Evolutionary conservation across 805 yeast species (phyloP).

Genomic region (Yamadazyma scolyti): DNA sequence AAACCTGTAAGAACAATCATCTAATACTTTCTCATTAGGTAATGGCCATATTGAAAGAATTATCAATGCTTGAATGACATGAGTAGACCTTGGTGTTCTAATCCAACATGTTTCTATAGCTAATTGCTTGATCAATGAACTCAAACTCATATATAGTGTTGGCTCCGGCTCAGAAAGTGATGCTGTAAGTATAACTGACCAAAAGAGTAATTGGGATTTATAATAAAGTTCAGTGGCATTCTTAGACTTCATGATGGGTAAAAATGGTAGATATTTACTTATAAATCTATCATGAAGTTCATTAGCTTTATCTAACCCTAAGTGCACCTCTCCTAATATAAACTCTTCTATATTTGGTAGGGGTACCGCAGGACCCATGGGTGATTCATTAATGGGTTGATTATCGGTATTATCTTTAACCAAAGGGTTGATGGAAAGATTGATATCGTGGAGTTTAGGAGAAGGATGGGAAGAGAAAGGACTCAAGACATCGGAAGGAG

Average conservation of each 20-base stretch:
- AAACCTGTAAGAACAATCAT: conserved; percentile 87
- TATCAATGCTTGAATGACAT: conserved; percentile 84
- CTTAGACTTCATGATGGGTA: conserved; percentile 73
- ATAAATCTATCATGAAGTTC: conserved; percentile 71
- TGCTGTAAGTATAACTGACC: conserved; percentile 89
- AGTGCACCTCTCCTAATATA: conserved; percentile 68
- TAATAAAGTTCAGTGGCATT: conserved; percentile 74
- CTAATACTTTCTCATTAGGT: conserved; percentile 88
- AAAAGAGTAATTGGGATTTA: conserved; percentile 80
- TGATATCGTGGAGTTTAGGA: conserved; percentile 5
- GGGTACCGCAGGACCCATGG: conserved; percentile 2
- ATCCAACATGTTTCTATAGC: conserved; percentile 94
- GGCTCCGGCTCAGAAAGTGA: conserved; percentile 87
- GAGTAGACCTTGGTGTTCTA: conserved; percentile 88
- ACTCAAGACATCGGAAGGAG: conserved; percentile 6
- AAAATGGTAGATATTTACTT: conserved; percentile 62
- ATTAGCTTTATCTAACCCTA: conserved; percentile 64
- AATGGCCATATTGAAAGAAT: conserved; percentile 89
- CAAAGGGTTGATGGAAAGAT: conserved; percentile 4
- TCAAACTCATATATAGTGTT: conserved; percentile 66
- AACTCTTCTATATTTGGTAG: conserved; percentile 50
- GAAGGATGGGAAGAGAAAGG: conserved; percentile 5
- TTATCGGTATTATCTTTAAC: conserved; percentile 21
- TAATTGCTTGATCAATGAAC: conserved; percentile 75
- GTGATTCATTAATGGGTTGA: conserved; percentile 18